phyloP scores from a whole-genome alignment of 2,329 filamentous ascomycete species.

The Ceratocystis cubensis region DNA sequence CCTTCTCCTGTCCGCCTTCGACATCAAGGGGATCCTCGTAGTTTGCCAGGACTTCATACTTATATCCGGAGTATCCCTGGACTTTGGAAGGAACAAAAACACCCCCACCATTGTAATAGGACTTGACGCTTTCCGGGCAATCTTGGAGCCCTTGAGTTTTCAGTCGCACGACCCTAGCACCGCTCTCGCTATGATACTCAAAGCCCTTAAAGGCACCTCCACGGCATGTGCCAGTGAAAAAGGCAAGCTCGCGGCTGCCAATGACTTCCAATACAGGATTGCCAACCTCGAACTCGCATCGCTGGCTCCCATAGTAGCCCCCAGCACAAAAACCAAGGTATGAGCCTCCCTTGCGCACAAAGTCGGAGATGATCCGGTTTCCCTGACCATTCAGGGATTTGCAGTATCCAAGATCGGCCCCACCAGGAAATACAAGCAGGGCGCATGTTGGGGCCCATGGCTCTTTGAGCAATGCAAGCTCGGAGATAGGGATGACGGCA shows the following conservation, averaged over 20 bases:
- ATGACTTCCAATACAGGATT: slow-evolving; percentile 64
- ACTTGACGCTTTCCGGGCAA: slow-evolving; percentile 51
- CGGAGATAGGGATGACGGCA: slow-evolving; percentile 75
- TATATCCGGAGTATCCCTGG: slow-evolving; percentile 31
- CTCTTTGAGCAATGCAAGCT: slow-evolving; percentile 70
- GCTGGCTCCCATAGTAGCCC: slow-evolving; percentile 71
- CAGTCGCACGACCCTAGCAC: slow-evolving; percentile 60
- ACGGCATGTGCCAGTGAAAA: slow-evolving; percentile 77
- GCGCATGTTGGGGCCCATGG: slow-evolving; percentile 83
- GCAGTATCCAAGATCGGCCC: slow-evolving; percentile 88
- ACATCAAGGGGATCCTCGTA: slow-evolving; percentile 66
- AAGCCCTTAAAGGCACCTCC: slow-evolving; percentile 84
- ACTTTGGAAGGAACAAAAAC: slow-evolving; percentile 68
- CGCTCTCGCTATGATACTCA: slow-evolving; percentile 75
- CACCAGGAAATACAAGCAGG: slow-evolving; percentile 81
- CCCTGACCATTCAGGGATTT: slow-evolving; percentile 75
- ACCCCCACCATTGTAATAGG: slow-evolving; percentile 91
- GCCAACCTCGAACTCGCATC: slow-evolving; percentile 87
- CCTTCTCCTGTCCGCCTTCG: slow-evolving; percentile 57
- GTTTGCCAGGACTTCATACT: slow-evolving; percentile 61
- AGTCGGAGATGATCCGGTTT: slow-evolving; percentile 73
- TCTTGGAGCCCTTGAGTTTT: slow-evolving; percentile 45
- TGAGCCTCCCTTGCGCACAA: slow-evolving; percentile 68
- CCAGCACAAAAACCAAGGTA: slow-evolving; percentile 92
- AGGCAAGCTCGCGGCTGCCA: slow-evolving; percentile 69